Percentiles rank a stretch among this genome's conserved stretches.
Conservation (phyloP, 1,284 basidiomycete species). For the Sanghuangporus sanghuang region DNA sequence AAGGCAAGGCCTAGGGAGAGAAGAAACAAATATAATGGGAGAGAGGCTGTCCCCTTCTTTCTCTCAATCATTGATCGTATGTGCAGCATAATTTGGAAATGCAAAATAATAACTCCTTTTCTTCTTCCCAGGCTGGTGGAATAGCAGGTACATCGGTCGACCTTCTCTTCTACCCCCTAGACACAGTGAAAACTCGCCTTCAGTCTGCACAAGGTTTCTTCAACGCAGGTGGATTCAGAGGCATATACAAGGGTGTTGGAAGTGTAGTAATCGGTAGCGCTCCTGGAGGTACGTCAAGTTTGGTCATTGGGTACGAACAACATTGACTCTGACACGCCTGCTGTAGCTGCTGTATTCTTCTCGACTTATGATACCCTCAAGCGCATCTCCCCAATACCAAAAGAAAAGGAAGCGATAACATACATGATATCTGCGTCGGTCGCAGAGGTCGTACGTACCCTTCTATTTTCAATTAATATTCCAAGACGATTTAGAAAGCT, state of each 20-base stretch:
- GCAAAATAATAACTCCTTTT: neutral
- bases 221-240: slow-evolving; percentile 83
- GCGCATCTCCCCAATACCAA: slow-evolving; percentile 54
- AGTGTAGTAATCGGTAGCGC: slow-evolving; percentile 95
- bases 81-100: slow-evolving; percentile 6
- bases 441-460: slow-evolving; percentile 71
- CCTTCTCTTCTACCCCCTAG: slow-evolving; percentile 93
- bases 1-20: too few species aligned
- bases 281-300: slow-evolving; percentile 73
- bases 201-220: slow-evolving; percentile 88
- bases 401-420: slow-evolving; percentile 59
- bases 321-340: neutral
- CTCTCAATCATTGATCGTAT: slow-evolving; percentile 37
- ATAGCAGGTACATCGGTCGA: slow-evolving; percentile 88
- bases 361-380: slow-evolving; percentile 93
- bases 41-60: slow-evolving; percentile 28
- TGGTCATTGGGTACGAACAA: neutral
- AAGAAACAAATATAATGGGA: neutral
- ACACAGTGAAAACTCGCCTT: slow-evolving; percentile 93
- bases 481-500: slow-evolving; percentile 26
- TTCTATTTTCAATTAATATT: slow-evolving; percentile 21
- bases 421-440: slow-evolving; percentile 81
- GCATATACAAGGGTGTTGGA: slow-evolving; percentile 92
- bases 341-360: slow-evolving; percentile 84
- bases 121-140: slow-evolving; percentile 65